phyloP scores from a whole-genome alignment of 257 asterid species.

The Cynanchum wilfordii region DNA sequence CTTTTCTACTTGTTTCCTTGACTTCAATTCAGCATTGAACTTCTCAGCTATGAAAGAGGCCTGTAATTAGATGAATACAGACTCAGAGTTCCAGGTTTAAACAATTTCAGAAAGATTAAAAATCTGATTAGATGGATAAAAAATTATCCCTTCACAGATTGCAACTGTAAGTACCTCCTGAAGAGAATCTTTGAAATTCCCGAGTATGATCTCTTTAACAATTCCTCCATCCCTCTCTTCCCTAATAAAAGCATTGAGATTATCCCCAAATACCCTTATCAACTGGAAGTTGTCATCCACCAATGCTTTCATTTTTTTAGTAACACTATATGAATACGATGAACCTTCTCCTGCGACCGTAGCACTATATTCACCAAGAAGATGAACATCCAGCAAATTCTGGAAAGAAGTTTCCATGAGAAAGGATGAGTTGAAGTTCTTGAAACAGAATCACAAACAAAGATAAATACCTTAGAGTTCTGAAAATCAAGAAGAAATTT shows the following conservation, averaged over 20 bases:
- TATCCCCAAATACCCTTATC: constrained; percentile 39
- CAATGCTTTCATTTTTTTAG: constrained; percentile 64
- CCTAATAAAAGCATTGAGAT: constrained; percentile 35
- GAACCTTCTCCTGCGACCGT: constrained; percentile 23
- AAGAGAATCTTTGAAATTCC: constrained; percentile 49
- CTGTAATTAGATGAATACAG: constrained; percentile 36
- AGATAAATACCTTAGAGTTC: constrained; percentile 61
- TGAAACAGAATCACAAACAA: not conserved
- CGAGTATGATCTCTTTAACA: constrained; percentile 43
- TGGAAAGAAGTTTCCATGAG: constrained; percentile 28
- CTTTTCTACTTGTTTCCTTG: constrained; percentile 26
- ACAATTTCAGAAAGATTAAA: constrained; percentile 2
- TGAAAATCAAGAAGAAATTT: constrained; percentile 49
- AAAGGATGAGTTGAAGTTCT: not conserved
- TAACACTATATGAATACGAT: constrained; percentile 68
- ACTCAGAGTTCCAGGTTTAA: constrained; percentile 5
- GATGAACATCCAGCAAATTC: constrained; percentile 60
- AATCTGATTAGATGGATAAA: not conserved
- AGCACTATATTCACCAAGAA: constrained; percentile 55
- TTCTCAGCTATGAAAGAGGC: constrained; percentile 41
- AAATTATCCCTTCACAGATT: not conserved
- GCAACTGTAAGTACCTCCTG: constrained; percentile 40
- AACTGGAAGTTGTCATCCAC: constrained; percentile 50
- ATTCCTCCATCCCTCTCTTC: constrained; percentile 36
- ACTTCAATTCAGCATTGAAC: constrained; percentile 28